Base-by-base conservation (phyloP, 176 grass and related monocot species). In the Aegilops longissima region DNA sequence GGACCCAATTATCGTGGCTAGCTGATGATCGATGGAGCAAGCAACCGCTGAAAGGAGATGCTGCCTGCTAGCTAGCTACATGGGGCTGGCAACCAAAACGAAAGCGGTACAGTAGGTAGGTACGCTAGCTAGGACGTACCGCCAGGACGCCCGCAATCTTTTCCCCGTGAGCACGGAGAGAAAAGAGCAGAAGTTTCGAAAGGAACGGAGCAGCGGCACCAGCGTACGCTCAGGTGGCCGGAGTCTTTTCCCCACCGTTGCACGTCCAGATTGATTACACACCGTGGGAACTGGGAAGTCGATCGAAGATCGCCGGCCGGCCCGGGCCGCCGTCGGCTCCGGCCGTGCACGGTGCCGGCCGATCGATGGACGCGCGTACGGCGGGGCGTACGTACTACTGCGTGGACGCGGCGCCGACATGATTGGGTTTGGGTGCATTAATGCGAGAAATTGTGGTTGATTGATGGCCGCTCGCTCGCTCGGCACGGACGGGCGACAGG, bases 381-480 rank as follows among this genome's bases (percentile, higher is more conserved):
- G 54, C 54, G 54, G 54, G 18, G 18, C 13, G 63, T 4, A 39
- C 69, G 70, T 8, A 49, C 71, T 51, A 1, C 12, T 75, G 23
- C 40, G 71, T 12, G 7, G 24, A 54, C 7, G 47, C 8, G 44
- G 2, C 16, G 61, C 35, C 21, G 68, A 61, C 78, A 84, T 91
- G 92, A 91, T 89, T 83, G 84, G 85, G 73, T 27, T 18, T 0
- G 47, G 74, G 73, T 27, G 35, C 51, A 85, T 92, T 86, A 89
- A 91, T 93, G 95, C 79, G 27, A 81, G 74, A 86, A 90, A 93
- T 88, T 76, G 90, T 97, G 82, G 95, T 94, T 93, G 92, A 85
- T 77, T 61, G 84, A 80, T 80, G 49, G 70, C 16, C 16, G 51
- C 51, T 52, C 49, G 49, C 49, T 54, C 16, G 51, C 16, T 51